phyloP scores from a whole-genome alignment of 495 filamentous ascomycete species.

The Neurospora sp. region DNA sequence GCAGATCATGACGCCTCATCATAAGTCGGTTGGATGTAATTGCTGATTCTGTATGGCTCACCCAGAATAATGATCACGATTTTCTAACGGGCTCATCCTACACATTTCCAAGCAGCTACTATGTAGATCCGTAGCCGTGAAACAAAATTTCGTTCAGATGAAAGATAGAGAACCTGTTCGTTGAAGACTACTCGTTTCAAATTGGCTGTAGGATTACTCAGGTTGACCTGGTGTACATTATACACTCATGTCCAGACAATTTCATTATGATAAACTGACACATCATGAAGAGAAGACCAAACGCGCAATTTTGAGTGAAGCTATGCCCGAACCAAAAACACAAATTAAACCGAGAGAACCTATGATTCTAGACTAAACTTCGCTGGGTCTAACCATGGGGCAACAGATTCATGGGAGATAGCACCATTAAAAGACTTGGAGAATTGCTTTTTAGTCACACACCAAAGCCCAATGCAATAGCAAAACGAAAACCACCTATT shows the following conservation, averaged over 20 bases:
- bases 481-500: conserved; percentile 17
- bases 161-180: background rate
- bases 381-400: conserved; percentile 14
- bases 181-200: background rate
- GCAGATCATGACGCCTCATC: too few species aligned
- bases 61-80: too few species aligned
- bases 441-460: conserved; percentile 18
- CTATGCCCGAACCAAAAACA: background rate
- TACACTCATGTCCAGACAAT: background rate
- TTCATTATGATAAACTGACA: background rate
- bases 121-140: background rate
- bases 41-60: too few species aligned
- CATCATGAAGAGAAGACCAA: background rate
- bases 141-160: background rate
- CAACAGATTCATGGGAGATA: conserved; percentile 7
- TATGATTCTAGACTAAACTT: conserved; percentile 15
- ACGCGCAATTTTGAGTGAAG: background rate
- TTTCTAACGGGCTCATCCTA: too few species aligned
- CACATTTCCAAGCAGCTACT: background rate
- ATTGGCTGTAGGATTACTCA: background rate
- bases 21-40: background rate
- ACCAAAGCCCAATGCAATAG: conserved; percentile 25
- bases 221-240: background rate
- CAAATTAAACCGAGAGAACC: background rate
- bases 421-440: conserved; percentile 8